Base-by-base conservation (phyloP, 768 basidiomycete genomes). In the Tulasnella sp. region DNA sequence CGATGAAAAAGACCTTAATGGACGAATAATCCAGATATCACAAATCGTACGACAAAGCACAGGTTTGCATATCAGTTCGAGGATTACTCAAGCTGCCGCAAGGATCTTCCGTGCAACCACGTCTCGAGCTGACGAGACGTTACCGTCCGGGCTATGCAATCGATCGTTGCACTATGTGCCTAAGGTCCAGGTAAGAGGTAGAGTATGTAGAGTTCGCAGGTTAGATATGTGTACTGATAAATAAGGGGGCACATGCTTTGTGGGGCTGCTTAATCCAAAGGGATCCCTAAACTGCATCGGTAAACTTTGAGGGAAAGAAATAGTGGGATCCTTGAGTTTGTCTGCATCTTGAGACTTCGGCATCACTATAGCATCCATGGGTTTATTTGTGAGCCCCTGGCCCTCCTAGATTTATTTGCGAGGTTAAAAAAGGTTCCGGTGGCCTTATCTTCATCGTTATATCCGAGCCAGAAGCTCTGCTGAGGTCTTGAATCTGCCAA, bases 281-380 rank as follows among this genome's bases (percentile, higher is more conserved):
- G 59, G n/a, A 41, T 59, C 42, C 29, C 24, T 31, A 22, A 30
- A 62, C 15, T 61, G 61, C 42, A 8, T 63, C 0, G 83, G 82
- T 61, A 85, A 80, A 2, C 79, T 78, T n/a, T 74, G 68, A 24
- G 74, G 72, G 68, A 85, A 86, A 0, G 77, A 74, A 2, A 73
- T 69, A 19, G 81, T 73, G 27, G 78, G 71, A 30, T 75, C 79
- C 42, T 77, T 71, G 68, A 86, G 87, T 1, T 80, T 81, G 11
- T 74, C 75, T 25, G 83, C 78, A 5, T 78, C 76, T 62, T 83
- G 31, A 21, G 52, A 31, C 31, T 22, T 3, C 2, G 22, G 17
- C n/a, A 21, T 21, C 25, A 49, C 17, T 12, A 17, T 4, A 4
- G 10, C 19, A 31, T 22, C 21, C 17, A 72, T 24, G 79, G 75